These are phyloP conservation scores for Kwoniella bestiolae DNA, from an alignment of 768 basidiomycete genomes.

Conservation along the genomic window DNA sequence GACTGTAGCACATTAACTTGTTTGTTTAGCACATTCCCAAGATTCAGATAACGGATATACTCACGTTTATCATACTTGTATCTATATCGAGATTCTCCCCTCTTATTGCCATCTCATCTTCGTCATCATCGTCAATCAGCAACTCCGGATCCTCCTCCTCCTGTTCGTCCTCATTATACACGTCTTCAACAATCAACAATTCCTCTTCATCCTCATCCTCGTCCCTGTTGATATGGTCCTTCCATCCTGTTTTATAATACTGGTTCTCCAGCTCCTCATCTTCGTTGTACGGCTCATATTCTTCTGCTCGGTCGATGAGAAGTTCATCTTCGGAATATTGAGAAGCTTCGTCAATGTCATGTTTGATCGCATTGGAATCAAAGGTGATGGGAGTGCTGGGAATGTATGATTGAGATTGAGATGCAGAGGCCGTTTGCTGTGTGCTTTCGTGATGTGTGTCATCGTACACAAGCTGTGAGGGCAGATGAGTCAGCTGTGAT, in stretches of 20 bases:
- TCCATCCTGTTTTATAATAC: too few species aligned
- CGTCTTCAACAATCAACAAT: neutral
- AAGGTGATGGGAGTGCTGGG: too few species aligned
- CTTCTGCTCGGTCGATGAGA: neutral
- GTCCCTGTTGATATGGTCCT: neutral
- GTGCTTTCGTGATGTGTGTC: neutral
- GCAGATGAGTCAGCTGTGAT: neutral
- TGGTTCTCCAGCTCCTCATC: neutral
- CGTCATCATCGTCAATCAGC: neutral
- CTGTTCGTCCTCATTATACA: neutral
- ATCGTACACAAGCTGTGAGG: neutral
- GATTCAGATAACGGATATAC: too few species aligned
- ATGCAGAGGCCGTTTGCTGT: too few species aligned
- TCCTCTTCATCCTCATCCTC: neutral
- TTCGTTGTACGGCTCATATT: neutral
- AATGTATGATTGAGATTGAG: too few species aligned
- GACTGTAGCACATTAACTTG: too few species aligned
- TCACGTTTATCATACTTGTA: too few species aligned
- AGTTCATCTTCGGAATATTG: neutral
- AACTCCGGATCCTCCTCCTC: neutral
- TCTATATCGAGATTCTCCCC: too few species aligned
- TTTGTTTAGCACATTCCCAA: too few species aligned
- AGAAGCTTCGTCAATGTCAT: too few species aligned
- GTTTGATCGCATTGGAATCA: too few species aligned
- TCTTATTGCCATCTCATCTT: neutral